Evolutionary conservation across 2,329 filamentous ascomycete genomes (phyloP), one percentile per base, ranked within the genome.

Genomic region (Diaporthe sp.): DNA sequence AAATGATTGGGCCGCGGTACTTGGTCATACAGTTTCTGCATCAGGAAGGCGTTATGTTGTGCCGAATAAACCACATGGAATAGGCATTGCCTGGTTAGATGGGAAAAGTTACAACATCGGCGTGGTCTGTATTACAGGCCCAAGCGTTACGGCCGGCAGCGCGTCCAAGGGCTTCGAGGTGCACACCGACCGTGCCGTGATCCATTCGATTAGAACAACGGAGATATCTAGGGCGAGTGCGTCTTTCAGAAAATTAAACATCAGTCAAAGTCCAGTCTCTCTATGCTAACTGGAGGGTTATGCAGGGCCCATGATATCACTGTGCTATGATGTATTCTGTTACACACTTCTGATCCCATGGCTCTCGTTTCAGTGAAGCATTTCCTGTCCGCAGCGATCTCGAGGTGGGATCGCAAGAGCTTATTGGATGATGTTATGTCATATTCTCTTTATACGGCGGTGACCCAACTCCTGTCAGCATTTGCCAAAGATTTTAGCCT

Each of bases 11-110:
- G 13, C 12, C 22, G 25, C 9, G 34, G 15, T 10, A 25, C 65
- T 39, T 28, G 49, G n/a, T 9, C 15, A 53, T 28, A 55, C 31
- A 53, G 65, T 22, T 55, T 69, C 34, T 65, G 71, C 71, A 73
- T 73, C 71, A 25, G 57, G 34, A 34, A 13, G 71, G 70, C 70
- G 70, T 72, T 62, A 72, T 34, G 46, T 42, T 42, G 10, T 31
- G 19, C 46, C n/a, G 49, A 31, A 39, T 55, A 53, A 19, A 72
- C 28, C 34, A 42, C 22, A 34, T 25, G 57, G 34, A 17, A 42
- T 19, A 31, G 28, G 13, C 9, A 39, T 42, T 19, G 57, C 22
- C 58, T 42, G 57, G 25, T 12, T 7, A 53, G 25, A n/a, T 15
- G 34, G 44, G 15, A 61, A 62, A 53, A 46, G 39, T 49, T 71